Evolutionary conservation across 345 rosid species (phyloP).

Genomic region (Eutrema yunnanense): DNA sequence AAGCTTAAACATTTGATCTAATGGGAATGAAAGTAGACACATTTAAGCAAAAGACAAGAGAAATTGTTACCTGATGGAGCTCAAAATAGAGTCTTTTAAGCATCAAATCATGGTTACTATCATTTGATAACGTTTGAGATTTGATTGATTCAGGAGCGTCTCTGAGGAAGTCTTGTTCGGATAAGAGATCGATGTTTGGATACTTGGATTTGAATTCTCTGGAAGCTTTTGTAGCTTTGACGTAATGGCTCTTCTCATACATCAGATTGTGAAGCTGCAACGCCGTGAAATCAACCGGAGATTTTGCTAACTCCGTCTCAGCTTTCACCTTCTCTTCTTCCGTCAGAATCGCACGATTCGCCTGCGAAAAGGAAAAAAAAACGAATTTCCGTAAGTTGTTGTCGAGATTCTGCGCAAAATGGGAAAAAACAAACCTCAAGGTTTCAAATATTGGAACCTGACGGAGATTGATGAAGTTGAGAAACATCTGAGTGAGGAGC

Average conservation of each 20-base stretch:
- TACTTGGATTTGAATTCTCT: conserved; percentile 79
- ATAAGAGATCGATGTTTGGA: conserved; percentile 79
- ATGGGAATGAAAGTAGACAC: not conserved
- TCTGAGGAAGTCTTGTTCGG: conserved; percentile 64
- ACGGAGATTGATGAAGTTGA: conserved; percentile 75
- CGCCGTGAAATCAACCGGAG: conserved; percentile 72
- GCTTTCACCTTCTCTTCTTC: conserved; percentile 72
- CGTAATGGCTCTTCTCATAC: conserved; percentile 91
- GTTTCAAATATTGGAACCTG: conserved; percentile 40
- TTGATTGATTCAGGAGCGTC: conserved; percentile 71
- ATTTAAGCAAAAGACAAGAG: not conserved
- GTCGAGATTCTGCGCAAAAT: not conserved
- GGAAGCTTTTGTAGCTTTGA: conserved; percentile 76
- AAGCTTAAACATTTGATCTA: not conserved
- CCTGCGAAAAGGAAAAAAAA: conserved; percentile 30
- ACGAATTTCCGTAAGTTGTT: not conserved
- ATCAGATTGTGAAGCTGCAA: conserved; percentile 77
- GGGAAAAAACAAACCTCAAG: not conserved
- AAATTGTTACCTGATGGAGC: conserved; percentile 63
- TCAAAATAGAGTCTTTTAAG: conserved; percentile 80
- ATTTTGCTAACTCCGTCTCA: conserved; percentile 68
- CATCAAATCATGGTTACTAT: conserved; percentile 72
- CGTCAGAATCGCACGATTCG: conserved; percentile 60
- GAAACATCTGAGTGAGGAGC: conserved; percentile 72
- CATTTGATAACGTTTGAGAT: conserved; percentile 43